Conservation (phyloP, 352 stramenopile species). For the Halophytophthora polymorphica region DNA sequence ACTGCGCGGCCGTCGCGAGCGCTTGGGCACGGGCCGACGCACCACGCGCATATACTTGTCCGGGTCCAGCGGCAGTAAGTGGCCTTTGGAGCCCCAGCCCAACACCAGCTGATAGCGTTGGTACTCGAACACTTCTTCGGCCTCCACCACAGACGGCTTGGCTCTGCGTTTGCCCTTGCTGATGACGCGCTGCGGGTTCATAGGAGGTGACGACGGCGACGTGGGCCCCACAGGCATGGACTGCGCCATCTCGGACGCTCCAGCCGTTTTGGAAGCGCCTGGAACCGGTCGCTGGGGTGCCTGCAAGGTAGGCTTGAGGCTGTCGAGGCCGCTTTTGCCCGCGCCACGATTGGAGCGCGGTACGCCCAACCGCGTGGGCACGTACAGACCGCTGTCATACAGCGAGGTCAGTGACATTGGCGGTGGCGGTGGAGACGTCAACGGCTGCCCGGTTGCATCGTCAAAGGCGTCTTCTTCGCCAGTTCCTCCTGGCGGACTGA, state of each 20-base stretch:
- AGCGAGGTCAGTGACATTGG: constrained; percentile 15
- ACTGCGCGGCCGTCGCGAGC: constrained; percentile 1
- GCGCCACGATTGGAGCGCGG: constrained; percentile 5
- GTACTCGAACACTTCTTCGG: constrained; percentile 67
- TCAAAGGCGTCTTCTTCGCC: neutral
- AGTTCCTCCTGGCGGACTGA: neutral
- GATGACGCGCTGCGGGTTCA: neutral
- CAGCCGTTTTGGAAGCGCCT: no score
- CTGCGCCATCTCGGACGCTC: neutral
- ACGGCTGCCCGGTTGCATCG: no score
- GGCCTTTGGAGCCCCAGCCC: constrained; percentile 71
- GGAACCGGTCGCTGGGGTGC: neutral
- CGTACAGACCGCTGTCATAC: constrained; percentile 24
- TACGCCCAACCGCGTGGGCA: constrained; percentile 8
- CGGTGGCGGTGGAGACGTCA: neutral
- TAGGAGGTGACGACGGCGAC: neutral
- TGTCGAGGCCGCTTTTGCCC: neutral
- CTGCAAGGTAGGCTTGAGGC: neutral
- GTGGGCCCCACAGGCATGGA: constrained; percentile 1
- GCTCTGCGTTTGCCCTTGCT: neutral
- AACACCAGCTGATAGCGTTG: constrained; percentile 70
- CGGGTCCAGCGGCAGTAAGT: constrained; percentile 67
- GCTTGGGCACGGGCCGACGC: constrained; percentile 11
- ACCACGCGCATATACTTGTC: constrained; percentile 60
- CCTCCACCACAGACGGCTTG: constrained; percentile 15